Percentiles rank a stretch among this genome's conserved stretches.
phyloP scores from a whole-genome alignment of 495 filamentous ascomycete species.

The Cryomyces minteri region DNA sequence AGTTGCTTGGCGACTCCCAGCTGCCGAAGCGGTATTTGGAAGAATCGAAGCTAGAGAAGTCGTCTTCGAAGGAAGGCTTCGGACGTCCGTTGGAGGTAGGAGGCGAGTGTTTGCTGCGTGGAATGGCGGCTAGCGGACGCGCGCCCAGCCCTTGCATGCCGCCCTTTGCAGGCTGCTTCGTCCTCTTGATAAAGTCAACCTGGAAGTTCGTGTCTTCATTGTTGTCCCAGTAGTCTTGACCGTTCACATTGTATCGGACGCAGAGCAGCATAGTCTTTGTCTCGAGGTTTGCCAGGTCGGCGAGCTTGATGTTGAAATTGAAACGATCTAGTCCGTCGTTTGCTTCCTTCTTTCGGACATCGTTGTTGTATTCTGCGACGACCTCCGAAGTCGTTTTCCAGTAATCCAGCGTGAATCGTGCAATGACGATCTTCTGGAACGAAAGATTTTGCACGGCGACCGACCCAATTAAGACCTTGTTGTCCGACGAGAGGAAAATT shows the following conservation, averaged over 20 bases:
- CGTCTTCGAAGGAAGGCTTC: slow-evolving; percentile 36
- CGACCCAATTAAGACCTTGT: slow-evolving; percentile 64
- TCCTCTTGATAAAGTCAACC: slow-evolving; percentile 73
- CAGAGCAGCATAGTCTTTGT: slow-evolving; percentile 82
- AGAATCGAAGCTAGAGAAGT: slow-evolving; percentile 41
- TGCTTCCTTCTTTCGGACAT: slow-evolving; percentile 47
- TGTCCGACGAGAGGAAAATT: slow-evolving; percentile 71
- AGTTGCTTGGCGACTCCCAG: slow-evolving; percentile 35
- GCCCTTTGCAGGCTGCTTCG: slow-evolving; percentile 30
- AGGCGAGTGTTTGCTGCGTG: slow-evolving; percentile 53
- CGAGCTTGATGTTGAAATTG: slow-evolving; percentile 80
- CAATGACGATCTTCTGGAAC: slow-evolving; percentile 75
- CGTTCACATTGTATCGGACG: slow-evolving; percentile 70
- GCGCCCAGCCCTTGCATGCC: slow-evolving; percentile 28
- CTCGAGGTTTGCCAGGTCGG: slow-evolving; percentile 79
- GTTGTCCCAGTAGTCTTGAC: slow-evolving; percentile 91
- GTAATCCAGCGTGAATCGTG: slow-evolving; percentile 88
- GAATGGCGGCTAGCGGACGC: slow-evolving; percentile 41
- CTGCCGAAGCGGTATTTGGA: slow-evolving; percentile 28
- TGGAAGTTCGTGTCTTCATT: slow-evolving; percentile 75
- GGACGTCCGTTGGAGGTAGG: slow-evolving; percentile 40
- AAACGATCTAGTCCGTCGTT: slow-evolving; percentile 69
- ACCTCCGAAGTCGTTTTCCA: slow-evolving; percentile 98
- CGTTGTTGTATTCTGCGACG: slow-evolving; percentile 65
- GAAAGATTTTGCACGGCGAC: slow-evolving; percentile 75